These are phyloP conservation scores for Toxicodendron radicans DNA, from an alignment of 345 rosid species.

Conservation along the genomic window DNA sequence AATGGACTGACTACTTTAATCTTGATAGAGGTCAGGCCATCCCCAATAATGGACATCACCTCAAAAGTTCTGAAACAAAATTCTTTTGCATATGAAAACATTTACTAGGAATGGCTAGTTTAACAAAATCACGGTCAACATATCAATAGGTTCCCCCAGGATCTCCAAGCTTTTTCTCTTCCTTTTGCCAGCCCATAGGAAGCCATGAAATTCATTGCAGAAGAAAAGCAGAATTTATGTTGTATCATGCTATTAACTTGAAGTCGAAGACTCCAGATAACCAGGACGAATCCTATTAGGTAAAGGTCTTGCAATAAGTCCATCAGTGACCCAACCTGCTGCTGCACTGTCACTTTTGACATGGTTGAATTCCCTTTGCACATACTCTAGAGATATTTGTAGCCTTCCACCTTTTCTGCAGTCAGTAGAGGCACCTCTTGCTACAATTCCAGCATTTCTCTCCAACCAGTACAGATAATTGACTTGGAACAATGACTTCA, in stretches of 20 bases:
- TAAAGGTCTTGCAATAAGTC: conserved; percentile 88
- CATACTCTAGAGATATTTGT: conserved; percentile 77
- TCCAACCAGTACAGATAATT: conserved; percentile 94
- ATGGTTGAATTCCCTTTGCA: conserved; percentile 76
- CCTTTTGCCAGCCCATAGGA: not conserved
- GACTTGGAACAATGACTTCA: conserved; percentile 89
- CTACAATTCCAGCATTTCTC: conserved; percentile 80
- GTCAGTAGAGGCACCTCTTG: conserved; percentile 55
- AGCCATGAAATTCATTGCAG: not conserved
- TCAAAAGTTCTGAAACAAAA: not conserved
- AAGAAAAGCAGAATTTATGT: not conserved
- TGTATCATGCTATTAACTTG: conserved; percentile 3
- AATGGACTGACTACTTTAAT: too few relatives aligned
- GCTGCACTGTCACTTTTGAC: conserved; percentile 68
- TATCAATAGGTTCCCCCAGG: not conserved
- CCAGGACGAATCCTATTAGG: conserved; percentile 58
- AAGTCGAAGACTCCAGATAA: conserved; percentile 23
- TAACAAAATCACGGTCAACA: not conserved
- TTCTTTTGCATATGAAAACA: not conserved
- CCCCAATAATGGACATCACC: not conserved
- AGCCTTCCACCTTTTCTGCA: conserved; percentile 79
- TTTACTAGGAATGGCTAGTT: not conserved
- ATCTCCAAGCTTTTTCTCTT: not conserved
- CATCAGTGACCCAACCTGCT: conserved; percentile 79
- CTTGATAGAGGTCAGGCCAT: not conserved